Evolutionary conservation across 2,329 filamentous ascomycete genomes (phyloP).

Genomic region (Sarocladium brachiariae): DNA sequence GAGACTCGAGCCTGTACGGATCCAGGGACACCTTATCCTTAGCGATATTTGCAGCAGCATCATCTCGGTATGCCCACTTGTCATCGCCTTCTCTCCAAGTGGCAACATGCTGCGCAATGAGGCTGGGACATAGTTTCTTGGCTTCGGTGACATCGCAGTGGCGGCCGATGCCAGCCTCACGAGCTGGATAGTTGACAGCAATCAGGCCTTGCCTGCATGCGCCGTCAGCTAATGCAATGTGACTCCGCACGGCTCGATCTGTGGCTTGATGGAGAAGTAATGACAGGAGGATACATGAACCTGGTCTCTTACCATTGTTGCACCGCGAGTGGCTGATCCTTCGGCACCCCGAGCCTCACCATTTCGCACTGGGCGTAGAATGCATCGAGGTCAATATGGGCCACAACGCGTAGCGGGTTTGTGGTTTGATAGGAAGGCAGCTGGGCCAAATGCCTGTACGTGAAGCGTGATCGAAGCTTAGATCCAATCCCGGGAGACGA

Average conservation of each 20-base stretch:
- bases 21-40: constrained; percentile 93
- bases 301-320: constrained; percentile 68
- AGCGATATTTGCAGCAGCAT: constrained; percentile 70
- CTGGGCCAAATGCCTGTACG: constrained; percentile 73
- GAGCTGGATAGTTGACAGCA: constrained; percentile 90
- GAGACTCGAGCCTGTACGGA: constrained; percentile 79
- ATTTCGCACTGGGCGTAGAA: constrained; percentile 98
- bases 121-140: constrained; percentile 73
- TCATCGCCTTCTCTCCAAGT: constrained; percentile 91
- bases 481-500: neutral
- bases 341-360: constrained; percentile 68
- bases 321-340: constrained; percentile 78
- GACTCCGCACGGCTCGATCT: neutral
- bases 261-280: no score
- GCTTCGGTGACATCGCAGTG: constrained; percentile 78
- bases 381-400: constrained; percentile 91
- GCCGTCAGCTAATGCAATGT: constrained; percentile 13
- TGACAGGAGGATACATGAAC: neutral
- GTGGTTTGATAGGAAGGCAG: constrained; percentile 64
- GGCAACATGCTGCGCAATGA: constrained; percentile 86
- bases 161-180: constrained; percentile 69
- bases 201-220: constrained; percentile 73
- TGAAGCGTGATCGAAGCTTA: constrained; percentile 61
- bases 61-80: constrained; percentile 83
- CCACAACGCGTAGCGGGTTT: constrained; percentile 77